phyloP scores from a whole-genome alignment of 495 filamentous ascomycete species.

The Aspergillus taichungensis region DNA sequence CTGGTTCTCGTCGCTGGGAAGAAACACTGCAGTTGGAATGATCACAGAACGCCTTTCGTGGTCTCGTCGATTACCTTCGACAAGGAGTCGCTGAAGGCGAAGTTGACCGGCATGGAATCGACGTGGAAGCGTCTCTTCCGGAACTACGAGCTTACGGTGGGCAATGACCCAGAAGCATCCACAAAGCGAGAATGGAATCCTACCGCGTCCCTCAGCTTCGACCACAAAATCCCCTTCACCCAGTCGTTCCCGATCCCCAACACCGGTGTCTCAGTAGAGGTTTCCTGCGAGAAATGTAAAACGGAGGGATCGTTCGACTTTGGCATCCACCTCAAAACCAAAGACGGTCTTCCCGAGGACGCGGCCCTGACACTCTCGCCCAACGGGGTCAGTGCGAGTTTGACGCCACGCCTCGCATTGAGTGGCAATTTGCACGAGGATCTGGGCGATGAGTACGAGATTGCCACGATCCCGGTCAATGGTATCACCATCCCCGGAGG shows the following conservation, averaged over 20 bases:
- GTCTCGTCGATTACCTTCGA: constrained; percentile 24
- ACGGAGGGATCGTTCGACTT: constrained; percentile 28
- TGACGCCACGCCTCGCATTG: constrained; percentile 16
- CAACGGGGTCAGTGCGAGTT: constrained; percentile 18
- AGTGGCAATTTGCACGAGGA: constrained; percentile 17
- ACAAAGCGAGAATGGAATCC: not conserved
- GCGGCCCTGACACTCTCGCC: constrained; percentile 19
- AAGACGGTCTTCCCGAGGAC: constrained; percentile 15
- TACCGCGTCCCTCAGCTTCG: constrained; percentile 12
- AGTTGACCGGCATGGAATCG: constrained; percentile 14
- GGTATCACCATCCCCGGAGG: constrained; percentile 22
- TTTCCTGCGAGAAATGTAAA: constrained; percentile 19
- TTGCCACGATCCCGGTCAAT: constrained; percentile 23
- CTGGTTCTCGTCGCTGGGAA: constrained; percentile 30
- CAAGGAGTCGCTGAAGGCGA: constrained; percentile 16
- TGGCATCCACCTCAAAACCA: constrained; percentile 21
- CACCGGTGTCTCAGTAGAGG: constrained; percentile 7
- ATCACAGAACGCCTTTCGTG: constrained; percentile 22
- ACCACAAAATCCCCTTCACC: constrained; percentile 15
- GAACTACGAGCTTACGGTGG: constrained; percentile 25
- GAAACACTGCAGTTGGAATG: constrained; percentile 28
- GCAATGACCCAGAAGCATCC: constrained; percentile 2
- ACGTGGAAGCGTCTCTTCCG: constrained; percentile 24
- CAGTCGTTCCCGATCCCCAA: constrained; percentile 5
- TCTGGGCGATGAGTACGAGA: constrained; percentile 11